Base-by-base conservation (phyloP, 208 protist genomes). In the Strigomonas galati region DNA sequence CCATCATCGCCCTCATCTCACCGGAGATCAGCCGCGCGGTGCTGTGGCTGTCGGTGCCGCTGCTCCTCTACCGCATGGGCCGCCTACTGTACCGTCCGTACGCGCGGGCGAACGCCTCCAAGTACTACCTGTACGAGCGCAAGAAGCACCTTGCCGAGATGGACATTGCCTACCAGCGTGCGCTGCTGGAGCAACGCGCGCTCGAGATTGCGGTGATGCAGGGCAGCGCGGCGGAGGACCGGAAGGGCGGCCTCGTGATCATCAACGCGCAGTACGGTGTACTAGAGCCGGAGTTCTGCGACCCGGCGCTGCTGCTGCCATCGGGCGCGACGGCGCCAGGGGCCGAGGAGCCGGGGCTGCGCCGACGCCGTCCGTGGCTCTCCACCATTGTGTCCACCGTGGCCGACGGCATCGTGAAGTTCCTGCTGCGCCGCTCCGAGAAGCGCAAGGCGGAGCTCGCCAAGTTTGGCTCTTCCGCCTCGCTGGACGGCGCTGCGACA, bases 201-300 rank as follows among this genome's bases (percentile, higher is more conserved):
- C 46, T 95, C 30, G 77, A 90, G 71, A 66, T 12, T 9, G 40
- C 58, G n/a, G 74, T 90, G 27, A 62, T 86, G 59, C 53, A 63
- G 44, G 82, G 72, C 61, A 78, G 77, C 24, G 67, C 84, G 10
- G 49, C 26, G 44, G 87, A 96, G 65, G 84, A 92, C 46, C 71
- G 72, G 12, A 81, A 84, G 37, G 79, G 79, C 40, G 91, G 91
- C 0, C 81, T 96, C 15, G 85, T 96, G 27, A 89, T 96, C 43
- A 81, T 93, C 66, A 93, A 92, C 69, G 91, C 87, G 0, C 80
- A 76, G 59, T 96, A 94, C 76, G 91, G 91, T 17, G 84, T 96
- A 27, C 65, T 95, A 19, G 56, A 78, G n/a, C 81, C 85, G 6
- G 68, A 75, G 40, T 93, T 78, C 63, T 69, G 69, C 10, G 81